A percentile compares a stretch with the other conserved stretches of the same genome.
Conservation (phyloP, 1,284 basidiomycete genomes). For the Heterobasidion annosum region DNA sequence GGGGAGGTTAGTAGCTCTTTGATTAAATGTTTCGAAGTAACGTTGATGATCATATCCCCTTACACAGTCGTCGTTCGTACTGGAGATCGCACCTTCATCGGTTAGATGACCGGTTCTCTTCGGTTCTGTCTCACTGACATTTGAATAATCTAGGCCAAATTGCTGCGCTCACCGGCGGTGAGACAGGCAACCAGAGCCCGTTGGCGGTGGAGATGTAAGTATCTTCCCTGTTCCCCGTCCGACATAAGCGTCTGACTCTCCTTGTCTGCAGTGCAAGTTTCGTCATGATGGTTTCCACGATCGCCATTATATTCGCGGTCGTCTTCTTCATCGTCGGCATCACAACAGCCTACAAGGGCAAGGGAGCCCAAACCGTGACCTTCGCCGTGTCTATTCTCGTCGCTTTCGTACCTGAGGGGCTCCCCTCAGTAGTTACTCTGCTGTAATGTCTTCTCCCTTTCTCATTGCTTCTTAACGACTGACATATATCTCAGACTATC, state of each 20-base stretch:
- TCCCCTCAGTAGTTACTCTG: conserved; percentile 64
- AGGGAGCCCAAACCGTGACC: conserved; percentile 50
- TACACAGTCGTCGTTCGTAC: conserved; percentile 52
- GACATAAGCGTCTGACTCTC: background rate
- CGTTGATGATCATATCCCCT: background rate
- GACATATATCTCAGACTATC: conserved; percentile 30
- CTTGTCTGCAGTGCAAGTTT: conserved; percentile 36
- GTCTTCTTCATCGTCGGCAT: conserved; percentile 61
- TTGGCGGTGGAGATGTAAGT: conserved; percentile 55
- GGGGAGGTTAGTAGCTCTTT: conserved; percentile 39
- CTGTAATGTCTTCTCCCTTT: conserved; percentile 20
- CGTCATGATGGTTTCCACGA: conserved; percentile 48
- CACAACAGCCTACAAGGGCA: conserved; percentile 55
- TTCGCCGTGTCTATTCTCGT: conserved; percentile 66
- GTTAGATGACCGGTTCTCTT: conserved; percentile 18
- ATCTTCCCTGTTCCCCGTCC: background rate
- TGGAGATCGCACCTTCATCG: conserved; percentile 58
- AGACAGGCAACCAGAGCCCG: conserved; percentile 57
- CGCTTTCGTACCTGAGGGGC: conserved; percentile 63
- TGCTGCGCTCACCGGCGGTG: conserved; percentile 52
- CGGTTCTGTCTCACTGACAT: background rate
- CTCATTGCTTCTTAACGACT: background rate
- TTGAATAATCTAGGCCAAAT: conserved; percentile 38
- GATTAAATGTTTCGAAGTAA: background rate
- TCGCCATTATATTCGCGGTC: conserved; percentile 53